Conservation (phyloP, 345 rosid genomes). For the Luvunga scandens region DNA sequence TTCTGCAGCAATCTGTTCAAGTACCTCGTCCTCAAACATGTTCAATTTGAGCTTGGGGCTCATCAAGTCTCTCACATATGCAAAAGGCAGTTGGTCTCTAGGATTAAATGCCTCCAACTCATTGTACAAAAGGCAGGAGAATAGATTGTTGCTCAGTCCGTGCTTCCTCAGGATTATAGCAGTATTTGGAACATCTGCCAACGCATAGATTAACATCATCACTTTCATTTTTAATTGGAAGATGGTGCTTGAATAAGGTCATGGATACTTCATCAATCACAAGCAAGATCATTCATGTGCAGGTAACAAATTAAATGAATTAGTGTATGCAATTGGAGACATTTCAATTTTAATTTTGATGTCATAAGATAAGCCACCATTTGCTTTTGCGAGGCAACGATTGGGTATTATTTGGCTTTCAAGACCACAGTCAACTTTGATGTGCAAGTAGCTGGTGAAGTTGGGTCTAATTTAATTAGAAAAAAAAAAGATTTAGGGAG, state of each 20-base stretch:
- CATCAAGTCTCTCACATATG: conserved; percentile 67
- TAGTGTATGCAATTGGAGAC: background rate
- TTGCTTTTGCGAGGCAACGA: background rate
- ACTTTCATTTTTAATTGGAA: background rate
- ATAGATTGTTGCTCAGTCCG: conserved; percentile 54
- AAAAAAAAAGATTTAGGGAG: background rate
- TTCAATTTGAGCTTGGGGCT: conserved; percentile 57
- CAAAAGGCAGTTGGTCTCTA: conserved; percentile 77
- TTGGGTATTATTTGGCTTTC: background rate
- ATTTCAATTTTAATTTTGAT: background rate
- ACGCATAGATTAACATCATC: background rate
- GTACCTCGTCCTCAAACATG: conserved; percentile 80
- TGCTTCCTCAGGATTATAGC: conserved; percentile 71
- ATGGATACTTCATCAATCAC: background rate
- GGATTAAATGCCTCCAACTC: conserved; percentile 84
- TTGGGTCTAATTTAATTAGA: background rate
- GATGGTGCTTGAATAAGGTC: background rate
- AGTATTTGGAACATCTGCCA: conserved; percentile 81
- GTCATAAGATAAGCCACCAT: background rate
- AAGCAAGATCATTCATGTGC: background rate
- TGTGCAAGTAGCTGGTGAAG: too few relatives aligned
- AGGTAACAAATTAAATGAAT: background rate
- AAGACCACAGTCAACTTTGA: background rate
- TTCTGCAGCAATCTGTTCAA: conserved; percentile 68
- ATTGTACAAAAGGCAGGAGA: conserved; percentile 81